phyloP scores from a whole-genome alignment of 106 monocot genomes.

The Dendrobium chrysotoxum region DNA sequence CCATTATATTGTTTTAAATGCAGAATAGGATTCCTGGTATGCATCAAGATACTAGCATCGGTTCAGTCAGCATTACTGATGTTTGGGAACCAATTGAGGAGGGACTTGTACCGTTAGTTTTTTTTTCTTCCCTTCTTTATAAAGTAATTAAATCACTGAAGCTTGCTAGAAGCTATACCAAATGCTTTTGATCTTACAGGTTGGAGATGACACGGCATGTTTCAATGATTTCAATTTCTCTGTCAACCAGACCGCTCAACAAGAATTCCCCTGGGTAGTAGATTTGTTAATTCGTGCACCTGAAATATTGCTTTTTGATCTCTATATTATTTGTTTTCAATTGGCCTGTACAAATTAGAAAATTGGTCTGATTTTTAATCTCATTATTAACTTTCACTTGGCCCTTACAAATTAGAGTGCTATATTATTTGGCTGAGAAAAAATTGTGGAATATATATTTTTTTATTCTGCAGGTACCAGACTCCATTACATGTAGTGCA shows the following conservation, averaged over 20 bases:
- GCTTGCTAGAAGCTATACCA: neutral
- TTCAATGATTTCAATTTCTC: slow-evolving; percentile 80
- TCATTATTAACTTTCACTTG: too few species aligned
- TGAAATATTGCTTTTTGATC: neutral
- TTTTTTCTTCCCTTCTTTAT: neutral
- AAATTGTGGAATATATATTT: neutral
- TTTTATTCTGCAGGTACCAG: slow-evolving; percentile 48
- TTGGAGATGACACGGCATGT: slow-evolving; percentile 93
- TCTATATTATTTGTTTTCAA: neutral
- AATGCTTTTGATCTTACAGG: slow-evolving; percentile 29
- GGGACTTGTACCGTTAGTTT: slow-evolving; percentile 89
- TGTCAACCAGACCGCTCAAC: slow-evolving; percentile 30
- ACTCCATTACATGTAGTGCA: slow-evolving; percentile 41
- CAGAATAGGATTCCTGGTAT: slow-evolving; percentile 75
- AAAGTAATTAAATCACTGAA: neutral
- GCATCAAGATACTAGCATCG: slow-evolving; percentile 83
- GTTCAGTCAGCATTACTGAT: slow-evolving; percentile 91
- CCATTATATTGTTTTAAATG: slow-evolving; percentile 4
- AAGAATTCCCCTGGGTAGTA: slow-evolving; percentile 73
- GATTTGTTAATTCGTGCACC: neutral
- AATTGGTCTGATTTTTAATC: too few species aligned
- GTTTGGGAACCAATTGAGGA: slow-evolving; percentile 99
- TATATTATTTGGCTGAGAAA: neutral
- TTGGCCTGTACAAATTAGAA: neutral
- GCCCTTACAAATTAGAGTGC: neutral